These are phyloP conservation scores for Catunica adiposa DNA, from an alignment of 2,329 filamentous ascomycete genomes.

Conservation along the genomic window DNA sequence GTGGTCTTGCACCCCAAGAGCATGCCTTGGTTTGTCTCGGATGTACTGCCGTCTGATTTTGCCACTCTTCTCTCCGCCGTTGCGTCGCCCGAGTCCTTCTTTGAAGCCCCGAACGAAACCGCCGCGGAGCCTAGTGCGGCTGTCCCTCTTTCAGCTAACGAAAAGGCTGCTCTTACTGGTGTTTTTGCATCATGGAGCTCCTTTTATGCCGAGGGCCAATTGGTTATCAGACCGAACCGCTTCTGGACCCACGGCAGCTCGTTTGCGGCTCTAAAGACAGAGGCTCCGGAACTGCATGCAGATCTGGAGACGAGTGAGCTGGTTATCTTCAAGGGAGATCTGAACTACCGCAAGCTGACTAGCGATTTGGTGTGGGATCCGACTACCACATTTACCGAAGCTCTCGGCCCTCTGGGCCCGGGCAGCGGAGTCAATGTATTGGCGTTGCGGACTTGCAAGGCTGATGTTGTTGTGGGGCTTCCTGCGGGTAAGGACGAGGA, in stretches of 20 bases:
- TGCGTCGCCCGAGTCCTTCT: conserved; percentile 62
- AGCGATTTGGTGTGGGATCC: conserved; percentile 75
- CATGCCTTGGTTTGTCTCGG: conserved; percentile 96
- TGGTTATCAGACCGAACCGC: conserved; percentile 65
- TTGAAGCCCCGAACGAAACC: conserved; percentile 51
- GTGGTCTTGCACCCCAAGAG: conserved; percentile 85
- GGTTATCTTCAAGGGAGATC: conserved; percentile 90
- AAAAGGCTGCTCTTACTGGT: conserved; percentile 51
- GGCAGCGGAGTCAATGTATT: conserved; percentile 71
- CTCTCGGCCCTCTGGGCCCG: conserved; percentile 71
- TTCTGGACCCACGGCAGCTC: conserved; percentile 86
- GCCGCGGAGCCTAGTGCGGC: conserved; percentile 23
- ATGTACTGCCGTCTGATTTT: conserved; percentile 80
- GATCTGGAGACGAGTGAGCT: conserved; percentile 73
- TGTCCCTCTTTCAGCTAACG: conserved; percentile 46
- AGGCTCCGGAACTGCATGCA: conserved; percentile 49
- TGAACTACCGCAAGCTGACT: conserved; percentile 90
- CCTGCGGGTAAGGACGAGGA: conserved; percentile 67
- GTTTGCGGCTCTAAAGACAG: conserved; percentile 69
- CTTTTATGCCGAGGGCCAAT: conserved; percentile 67
- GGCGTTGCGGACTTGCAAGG: conserved; percentile 86
- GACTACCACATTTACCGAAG: conserved; percentile 68
- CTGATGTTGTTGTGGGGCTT: conserved; percentile 87
- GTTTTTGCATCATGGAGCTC: conserved; percentile 68
- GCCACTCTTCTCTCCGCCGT: conserved; percentile 64